Conservation (phyloP, 2,329 filamentous ascomycete species). For the Penicillium nordicum region DNA sequence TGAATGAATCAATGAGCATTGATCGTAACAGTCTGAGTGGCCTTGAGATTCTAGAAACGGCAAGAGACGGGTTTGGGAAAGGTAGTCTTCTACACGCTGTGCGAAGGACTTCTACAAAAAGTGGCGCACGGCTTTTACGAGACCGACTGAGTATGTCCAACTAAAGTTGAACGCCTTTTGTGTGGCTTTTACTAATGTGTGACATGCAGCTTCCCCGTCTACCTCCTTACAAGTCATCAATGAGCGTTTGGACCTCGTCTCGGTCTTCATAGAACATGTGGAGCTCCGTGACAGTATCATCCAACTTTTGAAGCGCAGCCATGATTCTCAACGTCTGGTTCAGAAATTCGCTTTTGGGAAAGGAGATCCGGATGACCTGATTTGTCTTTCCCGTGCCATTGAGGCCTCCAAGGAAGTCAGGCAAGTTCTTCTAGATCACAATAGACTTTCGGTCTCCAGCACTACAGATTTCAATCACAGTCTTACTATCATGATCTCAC, state of each 20-base stretch:
- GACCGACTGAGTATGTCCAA: slow-evolving; percentile 67
- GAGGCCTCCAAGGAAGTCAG: slow-evolving; percentile 65
- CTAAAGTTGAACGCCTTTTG: background rate
- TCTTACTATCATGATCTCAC: slow-evolving; percentile 30
- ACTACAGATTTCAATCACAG: slow-evolving; percentile 17
- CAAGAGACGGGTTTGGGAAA: slow-evolving; percentile 71
- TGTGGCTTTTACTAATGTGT: slow-evolving; percentile 12
- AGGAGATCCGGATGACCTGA: slow-evolving; percentile 86
- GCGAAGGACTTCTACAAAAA: slow-evolving; percentile 83
- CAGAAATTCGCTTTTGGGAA: slow-evolving; percentile 92
- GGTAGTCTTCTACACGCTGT: slow-evolving; percentile 90
- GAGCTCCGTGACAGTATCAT: slow-evolving; percentile 68
- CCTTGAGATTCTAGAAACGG: slow-evolving; percentile 82
- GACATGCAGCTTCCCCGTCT: slow-evolving; percentile 65
- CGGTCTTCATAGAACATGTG: slow-evolving; percentile 64
- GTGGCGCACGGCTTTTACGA: slow-evolving; percentile 77
- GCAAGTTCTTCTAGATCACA: slow-evolving; percentile 29
- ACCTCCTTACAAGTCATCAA: slow-evolving; percentile 80
- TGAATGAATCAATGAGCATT: slow-evolving; percentile 78
- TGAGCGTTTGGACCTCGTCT: slow-evolving; percentile 75
- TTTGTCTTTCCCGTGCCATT: slow-evolving; percentile 79
- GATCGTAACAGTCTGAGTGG: slow-evolving; percentile 89
- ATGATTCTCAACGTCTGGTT: slow-evolving; percentile 83
- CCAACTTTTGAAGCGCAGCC: slow-evolving; percentile 66
- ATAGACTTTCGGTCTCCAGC: background rate